Conservation (phyloP, 805 yeast species). For the Kluyveromyces dobzhanskii region DNA sequence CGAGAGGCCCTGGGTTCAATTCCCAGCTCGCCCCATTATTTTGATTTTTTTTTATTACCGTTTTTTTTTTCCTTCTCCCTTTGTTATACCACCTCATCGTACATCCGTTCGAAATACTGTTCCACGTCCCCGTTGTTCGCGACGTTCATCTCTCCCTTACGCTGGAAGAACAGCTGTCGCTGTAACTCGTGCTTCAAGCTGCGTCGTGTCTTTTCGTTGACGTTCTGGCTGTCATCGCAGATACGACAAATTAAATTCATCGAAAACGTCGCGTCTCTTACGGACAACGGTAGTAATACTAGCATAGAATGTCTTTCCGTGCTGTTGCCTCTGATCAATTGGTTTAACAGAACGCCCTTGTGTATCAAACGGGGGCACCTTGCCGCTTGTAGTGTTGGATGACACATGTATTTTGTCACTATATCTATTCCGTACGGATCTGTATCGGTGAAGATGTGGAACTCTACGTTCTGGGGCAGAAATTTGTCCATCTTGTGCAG, state of each 20-base stretch:
- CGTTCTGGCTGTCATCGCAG: not conserved
- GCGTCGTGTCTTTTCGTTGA: not conserved
- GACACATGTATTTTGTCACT: constrained; percentile 35
- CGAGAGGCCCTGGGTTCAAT: constrained; percentile 53
- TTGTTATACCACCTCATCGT: not conserved
- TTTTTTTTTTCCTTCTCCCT: constrained; percentile 2
- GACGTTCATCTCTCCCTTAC: constrained; percentile 55
- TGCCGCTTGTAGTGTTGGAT: constrained; percentile 5
- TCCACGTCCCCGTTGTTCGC: constrained; percentile 15
- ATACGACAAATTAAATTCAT: constrained; percentile 15
- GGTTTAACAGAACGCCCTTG: constrained; percentile 17
- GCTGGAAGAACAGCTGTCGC: constrained; percentile 45
- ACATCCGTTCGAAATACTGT: constrained; percentile 4
- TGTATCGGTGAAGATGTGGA: constrained; percentile 48
- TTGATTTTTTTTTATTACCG: too few species aligned
- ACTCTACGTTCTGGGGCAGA: constrained; percentile 22
- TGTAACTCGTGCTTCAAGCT: constrained; percentile 37
- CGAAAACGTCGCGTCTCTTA: constrained; percentile 25
- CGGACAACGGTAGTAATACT: constrained; percentile 17
- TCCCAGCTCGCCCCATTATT: constrained; percentile 37
- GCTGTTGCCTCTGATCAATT: constrained; percentile 8
- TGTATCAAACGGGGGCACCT: constrained; percentile 13
- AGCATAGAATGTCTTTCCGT: constrained; percentile 2
- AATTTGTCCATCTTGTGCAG: constrained; percentile 22
- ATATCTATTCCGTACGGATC: constrained; percentile 63